Conservation (phyloP, 495 filamentous ascomycete genomes). For the Podospora pseudopauciseta region DNA sequence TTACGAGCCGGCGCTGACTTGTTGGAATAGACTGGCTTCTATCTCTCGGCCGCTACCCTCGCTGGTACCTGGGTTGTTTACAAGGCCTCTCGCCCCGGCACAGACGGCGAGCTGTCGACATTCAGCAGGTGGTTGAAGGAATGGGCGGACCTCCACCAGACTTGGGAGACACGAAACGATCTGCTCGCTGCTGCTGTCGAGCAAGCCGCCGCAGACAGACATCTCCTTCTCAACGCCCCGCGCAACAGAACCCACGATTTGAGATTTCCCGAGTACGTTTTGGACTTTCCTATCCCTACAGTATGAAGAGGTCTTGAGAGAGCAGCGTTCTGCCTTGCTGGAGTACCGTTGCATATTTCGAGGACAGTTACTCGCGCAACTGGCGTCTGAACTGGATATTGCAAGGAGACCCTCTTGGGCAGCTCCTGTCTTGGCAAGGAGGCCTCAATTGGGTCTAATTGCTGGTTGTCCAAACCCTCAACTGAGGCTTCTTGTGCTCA, state of each 20-base stretch:
- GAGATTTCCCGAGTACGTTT: conserved; percentile 47
- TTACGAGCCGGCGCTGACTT: conserved; percentile 15
- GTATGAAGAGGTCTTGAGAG: background rate
- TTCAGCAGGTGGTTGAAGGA: conserved; percentile 33
- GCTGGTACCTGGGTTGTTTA: conserved; percentile 36
- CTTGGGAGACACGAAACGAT: conserved; percentile 41
- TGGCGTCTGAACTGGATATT: background rate
- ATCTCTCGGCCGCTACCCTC: conserved; percentile 35
- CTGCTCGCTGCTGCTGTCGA: conserved; percentile 39
- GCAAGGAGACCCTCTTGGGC: background rate
- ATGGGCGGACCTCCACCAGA: conserved; percentile 36
- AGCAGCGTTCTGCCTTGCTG: background rate
- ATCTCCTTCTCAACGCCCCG: conserved; percentile 36
- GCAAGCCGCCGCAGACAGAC: conserved; percentile 50
- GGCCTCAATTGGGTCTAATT: background rate
- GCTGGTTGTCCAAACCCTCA: background rate
- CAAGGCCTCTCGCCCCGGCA: conserved; percentile 39
- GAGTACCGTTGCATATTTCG: background rate
- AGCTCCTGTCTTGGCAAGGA: background rate
- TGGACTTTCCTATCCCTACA: background rate
- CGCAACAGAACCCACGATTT: conserved; percentile 40
- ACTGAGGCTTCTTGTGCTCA: background rate
- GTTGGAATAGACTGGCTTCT: conserved; percentile 36
- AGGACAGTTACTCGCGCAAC: background rate
- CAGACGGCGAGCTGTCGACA: conserved; percentile 40